A percentile compares a stretch with the other conserved stretches of the same genome.
Evolutionary conservation across 2,329 filamentous ascomycete genomes (phyloP).

Genomic region (Beauveria pseudobassiana): DNA sequence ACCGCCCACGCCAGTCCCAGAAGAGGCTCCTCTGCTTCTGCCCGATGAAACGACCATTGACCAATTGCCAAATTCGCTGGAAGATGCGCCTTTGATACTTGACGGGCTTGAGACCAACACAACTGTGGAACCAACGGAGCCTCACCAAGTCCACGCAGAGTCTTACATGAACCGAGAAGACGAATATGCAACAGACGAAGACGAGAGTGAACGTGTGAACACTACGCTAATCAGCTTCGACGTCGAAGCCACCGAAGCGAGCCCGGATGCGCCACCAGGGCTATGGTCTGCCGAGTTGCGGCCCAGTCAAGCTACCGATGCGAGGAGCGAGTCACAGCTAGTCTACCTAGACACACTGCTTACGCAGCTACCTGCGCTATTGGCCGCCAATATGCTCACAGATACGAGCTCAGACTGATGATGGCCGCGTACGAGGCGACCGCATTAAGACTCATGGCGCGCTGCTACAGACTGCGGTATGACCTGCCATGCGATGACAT

Average conservation of each 20-base stretch:
- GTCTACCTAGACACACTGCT: constrained; percentile 42
- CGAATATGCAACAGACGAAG: constrained; percentile 49
- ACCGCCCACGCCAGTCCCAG: constrained; percentile 15
- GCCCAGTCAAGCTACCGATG: constrained; percentile 35
- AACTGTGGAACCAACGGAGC: constrained; percentile 14
- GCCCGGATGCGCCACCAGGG: constrained; percentile 38
- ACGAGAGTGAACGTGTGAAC: constrained; percentile 46
- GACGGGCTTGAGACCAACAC: constrained; percentile 20
- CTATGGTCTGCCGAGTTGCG: constrained; percentile 53
- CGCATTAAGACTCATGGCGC: constrained; percentile 37
- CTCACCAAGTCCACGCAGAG: background rate
- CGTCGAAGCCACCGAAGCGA: constrained; percentile 48
- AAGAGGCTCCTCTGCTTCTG: constrained; percentile 12
- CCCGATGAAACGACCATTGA: constrained; percentile 15
- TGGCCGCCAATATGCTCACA: constrained; percentile 40
- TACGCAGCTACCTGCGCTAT: constrained; percentile 41
- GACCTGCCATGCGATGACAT: constrained; percentile 33
- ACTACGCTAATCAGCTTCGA: constrained; percentile 55
- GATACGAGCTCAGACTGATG: constrained; percentile 34
- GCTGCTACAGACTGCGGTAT: constrained; percentile 30
- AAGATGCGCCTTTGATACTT: constrained; percentile 13
- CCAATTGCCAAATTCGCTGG: constrained; percentile 13
- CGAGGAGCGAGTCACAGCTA: constrained; percentile 21
- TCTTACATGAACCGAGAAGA: constrained; percentile 30
- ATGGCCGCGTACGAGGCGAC: constrained; percentile 40